Conservation (phyloP, 2,329 filamentous ascomycete species). For the Cladosporium sp. region DNA sequence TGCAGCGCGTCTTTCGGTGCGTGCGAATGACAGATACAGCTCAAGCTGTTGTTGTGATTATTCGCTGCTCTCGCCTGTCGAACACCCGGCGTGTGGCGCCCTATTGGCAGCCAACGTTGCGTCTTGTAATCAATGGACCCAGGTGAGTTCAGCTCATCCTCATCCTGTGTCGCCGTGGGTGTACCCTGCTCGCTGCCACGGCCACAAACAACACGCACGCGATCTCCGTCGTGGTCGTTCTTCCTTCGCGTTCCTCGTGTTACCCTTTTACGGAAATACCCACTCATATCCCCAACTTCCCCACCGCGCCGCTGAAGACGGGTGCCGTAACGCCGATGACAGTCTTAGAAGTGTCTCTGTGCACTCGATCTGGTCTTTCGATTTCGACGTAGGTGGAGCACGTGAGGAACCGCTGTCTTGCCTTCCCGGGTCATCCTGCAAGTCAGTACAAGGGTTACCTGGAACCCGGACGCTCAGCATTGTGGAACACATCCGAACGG, state of each 20-base stretch:
- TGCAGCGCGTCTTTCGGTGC: slow-evolving; percentile 8
- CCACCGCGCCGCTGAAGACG: slow-evolving; percentile 10
- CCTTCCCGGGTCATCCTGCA: slow-evolving; percentile 8
- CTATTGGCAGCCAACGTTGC: slow-evolving; percentile 1
- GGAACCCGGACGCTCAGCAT: slow-evolving; percentile 7
- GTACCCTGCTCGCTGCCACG: not conserved
- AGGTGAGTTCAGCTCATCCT: slow-evolving; percentile 5
- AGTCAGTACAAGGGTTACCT: slow-evolving; percentile 12
- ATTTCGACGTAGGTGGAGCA: slow-evolving; percentile 12
- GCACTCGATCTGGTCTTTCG: not conserved
- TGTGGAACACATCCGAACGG: slow-evolving; percentile 10
- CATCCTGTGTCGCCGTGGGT: slow-evolving; percentile 8
- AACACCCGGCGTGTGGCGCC: slow-evolving; percentile 2
- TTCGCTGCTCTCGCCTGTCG: not conserved
- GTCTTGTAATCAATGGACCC: slow-evolving; percentile 3
- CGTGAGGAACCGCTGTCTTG: slow-evolving; percentile 11
- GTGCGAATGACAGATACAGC: slow-evolving; percentile 5
- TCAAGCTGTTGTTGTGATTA: slow-evolving; percentile 7
- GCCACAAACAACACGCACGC: slow-evolving; percentile 1
- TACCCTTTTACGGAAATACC: slow-evolving; percentile 6
- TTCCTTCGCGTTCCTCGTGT: not conserved
- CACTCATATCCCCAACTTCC: slow-evolving; percentile 8
- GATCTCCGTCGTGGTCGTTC: not conserved
- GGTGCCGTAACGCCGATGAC: slow-evolving; percentile 1
- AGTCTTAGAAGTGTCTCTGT: slow-evolving; percentile 1